A percentile compares a stretch with the other conserved stretches of the same genome.
phyloP scores from a whole-genome alignment of 306 rosid genomes.

The Quercus rubra region DNA sequence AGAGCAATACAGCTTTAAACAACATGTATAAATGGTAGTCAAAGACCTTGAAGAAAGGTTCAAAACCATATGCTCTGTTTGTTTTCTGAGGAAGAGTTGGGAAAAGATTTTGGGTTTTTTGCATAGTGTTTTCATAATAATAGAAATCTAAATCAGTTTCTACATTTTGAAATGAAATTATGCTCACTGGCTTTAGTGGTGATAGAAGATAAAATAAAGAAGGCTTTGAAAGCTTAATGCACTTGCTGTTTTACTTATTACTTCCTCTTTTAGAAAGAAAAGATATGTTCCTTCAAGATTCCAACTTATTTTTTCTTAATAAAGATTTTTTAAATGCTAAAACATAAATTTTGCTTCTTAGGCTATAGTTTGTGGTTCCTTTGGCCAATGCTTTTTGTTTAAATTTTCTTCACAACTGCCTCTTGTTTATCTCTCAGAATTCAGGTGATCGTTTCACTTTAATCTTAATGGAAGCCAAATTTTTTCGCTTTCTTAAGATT shows the following conservation, averaged over 20 bases:
- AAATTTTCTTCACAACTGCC: not conserved
- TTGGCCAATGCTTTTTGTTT: not conserved
- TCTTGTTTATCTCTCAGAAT: not conserved
- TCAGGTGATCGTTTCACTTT: conserved; percentile 9
- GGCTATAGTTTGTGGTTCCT: not conserved
- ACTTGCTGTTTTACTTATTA: not conserved
- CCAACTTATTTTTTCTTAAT: not conserved
- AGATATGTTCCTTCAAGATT: not conserved
- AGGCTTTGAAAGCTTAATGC: not conserved
- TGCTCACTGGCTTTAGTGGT: not conserved
- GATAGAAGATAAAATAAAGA: not conserved
- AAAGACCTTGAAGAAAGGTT: no score
- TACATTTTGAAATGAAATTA: not conserved
- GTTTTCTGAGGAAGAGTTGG: not conserved
- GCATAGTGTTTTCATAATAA: no score
- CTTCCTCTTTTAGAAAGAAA: not conserved
- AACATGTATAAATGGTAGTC: no score
- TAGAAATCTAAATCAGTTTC: not conserved
- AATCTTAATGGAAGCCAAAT: conserved; percentile 56
- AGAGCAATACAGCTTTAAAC: no score
- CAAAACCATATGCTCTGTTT: not conserved
- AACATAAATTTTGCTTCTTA: not conserved
- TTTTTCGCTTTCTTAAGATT: conserved; percentile 75
- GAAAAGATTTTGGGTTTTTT: no score
- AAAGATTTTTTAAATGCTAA: not conserved